Evolutionary conservation across 1,284 basidiomycete genomes (phyloP), one percentile per base, ranked within the genome.

Genomic region (Cutaneotrichosporon cutaneum): DNA sequence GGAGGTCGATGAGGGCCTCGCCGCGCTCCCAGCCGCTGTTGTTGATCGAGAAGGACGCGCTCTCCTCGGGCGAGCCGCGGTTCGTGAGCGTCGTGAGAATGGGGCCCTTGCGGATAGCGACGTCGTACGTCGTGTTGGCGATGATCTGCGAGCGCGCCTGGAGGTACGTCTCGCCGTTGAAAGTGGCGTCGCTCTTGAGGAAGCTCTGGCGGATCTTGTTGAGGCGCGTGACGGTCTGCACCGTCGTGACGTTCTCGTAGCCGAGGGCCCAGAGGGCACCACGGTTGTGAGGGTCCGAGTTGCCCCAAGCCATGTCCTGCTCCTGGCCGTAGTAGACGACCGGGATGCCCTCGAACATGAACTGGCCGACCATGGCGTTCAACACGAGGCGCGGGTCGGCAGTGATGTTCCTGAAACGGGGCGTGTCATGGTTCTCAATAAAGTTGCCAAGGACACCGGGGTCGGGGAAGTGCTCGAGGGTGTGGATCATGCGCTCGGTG

Each of bases 351-450:
- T 85, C 87, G 62, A 84, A 84, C 80, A 89, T 83, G 75, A 88
- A 88, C 60, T 81, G 85, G 54, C 85, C 83, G 4, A 84, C 81
- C 84, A 89, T 85, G 22, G 87, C 87, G 72, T 87, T 88, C 70
- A 86, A 76, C 4, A 69, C 69, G 26, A 75, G 59, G 64, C 70
- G 64, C 16, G 69, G 66, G 62, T 78, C 71, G 58, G 71, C 73
- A 24, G 72, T 71, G 84, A 81, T 70, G 77, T 86, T 88, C 60
- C 84, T 82, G 86, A 88, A 91, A 53, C 90, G 84, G 3, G 89
- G 86, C 22, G 89, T 67, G 73, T 92, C 90, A 69, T 92, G 90
- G 77, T 92, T 92, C 77, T 92, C 90, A 35, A 93, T 77, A 78
- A 93, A 92, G 69, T 90, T 90, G 3, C 89, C 90, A 2, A 90